Percentiles rank a stretch among this genome's conserved stretches.
Conservation (phyloP, 2,329 filamentous ascomycete genomes). For the Fusarium drepaniforme region DNA sequence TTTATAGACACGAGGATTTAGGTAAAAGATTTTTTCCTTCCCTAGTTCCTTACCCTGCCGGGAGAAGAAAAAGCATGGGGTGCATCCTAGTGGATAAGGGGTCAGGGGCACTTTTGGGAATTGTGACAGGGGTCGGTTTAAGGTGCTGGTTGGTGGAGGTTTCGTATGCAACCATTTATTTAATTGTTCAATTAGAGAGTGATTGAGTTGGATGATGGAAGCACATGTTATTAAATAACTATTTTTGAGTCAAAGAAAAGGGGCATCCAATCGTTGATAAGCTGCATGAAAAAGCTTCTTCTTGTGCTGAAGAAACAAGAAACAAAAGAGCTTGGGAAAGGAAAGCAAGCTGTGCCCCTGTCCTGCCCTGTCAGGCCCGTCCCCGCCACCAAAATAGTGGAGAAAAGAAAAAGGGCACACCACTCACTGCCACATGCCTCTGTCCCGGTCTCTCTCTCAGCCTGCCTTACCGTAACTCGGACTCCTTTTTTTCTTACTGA, state of each 20-base stretch:
- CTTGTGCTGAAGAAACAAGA: background rate
- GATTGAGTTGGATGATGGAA: too few relatives aligned
- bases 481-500: slow-evolving; percentile 24
- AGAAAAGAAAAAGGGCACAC: slow-evolving; percentile 10
- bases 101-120: slow-evolving; percentile 25
- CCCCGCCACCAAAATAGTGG: slow-evolving; percentile 7
- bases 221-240: too few relatives aligned
- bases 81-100: slow-evolving; percentile 27
- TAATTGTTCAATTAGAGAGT: background rate
- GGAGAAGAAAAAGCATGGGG: slow-evolving; percentile 14
- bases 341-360: slow-evolving; percentile 14
- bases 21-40: slow-evolving; percentile 22
- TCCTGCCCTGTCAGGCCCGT: slow-evolving; percentile 16
- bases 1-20: background rate
- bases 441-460: background rate
- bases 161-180: slow-evolving; percentile 3
- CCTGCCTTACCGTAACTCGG: background rate
- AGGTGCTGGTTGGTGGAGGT: slow-evolving; percentile 11
- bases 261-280: background rate
- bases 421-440: slow-evolving; percentile 29
- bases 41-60: slow-evolving; percentile 19
- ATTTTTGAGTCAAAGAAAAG: background rate
- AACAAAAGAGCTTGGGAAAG: background rate
- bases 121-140: slow-evolving; percentile 23
- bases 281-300: background rate